Evolutionary conservation across 2,329 filamentous ascomycete genomes (phyloP), one percentile per base, ranked within the genome.

Genomic region (Nakataea oryzae): DNA sequence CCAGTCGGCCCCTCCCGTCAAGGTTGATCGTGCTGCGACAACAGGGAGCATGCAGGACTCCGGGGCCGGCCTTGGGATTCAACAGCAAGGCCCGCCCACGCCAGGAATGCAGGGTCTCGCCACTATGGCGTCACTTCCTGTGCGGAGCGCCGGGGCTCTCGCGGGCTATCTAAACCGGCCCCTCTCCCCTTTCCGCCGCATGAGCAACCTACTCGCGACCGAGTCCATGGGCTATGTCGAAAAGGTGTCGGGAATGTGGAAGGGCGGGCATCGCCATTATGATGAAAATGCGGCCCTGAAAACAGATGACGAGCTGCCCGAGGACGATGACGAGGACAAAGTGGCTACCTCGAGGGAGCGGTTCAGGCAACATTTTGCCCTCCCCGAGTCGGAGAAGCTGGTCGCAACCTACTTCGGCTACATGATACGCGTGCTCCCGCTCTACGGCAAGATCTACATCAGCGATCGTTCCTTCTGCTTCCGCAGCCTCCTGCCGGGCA

Each of bases 161-260:
- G 91, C 92, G 11, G 90, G 87, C 58, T 96, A 92, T 70, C 78
- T 97, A 60, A 90, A 89, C 70, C 88, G 82, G 62, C 86, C 89
- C 27, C 88, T 91, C 27, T 59, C 58, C 17, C 58, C 58, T 4
- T 61, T 61, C 59, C 89, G 90, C 67, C 86, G 86, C 41, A 90
- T 97, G 86, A 91, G 90, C 64, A 90, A 81, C 30, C 76, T 96
- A 11, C 76, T 97, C 57, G 90, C 93, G 8, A 91, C 88, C 0
- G 93, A 97, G 72, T 96, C 93, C 0, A 96, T 96, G 87, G 92
- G 91, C 1, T 97, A 97, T 71, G 88, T 96, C 34, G 93, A 96
- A 70, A 97, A 97, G 73, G 93, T 97, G 0, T 96, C 93, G 0
- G 93, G 92, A 50, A 97, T 97, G 90, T 95, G 95, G 86, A 90